phyloP scores from a whole-genome alignment of 208 protist genomes.

The Leishmania amazonensis region DNA sequence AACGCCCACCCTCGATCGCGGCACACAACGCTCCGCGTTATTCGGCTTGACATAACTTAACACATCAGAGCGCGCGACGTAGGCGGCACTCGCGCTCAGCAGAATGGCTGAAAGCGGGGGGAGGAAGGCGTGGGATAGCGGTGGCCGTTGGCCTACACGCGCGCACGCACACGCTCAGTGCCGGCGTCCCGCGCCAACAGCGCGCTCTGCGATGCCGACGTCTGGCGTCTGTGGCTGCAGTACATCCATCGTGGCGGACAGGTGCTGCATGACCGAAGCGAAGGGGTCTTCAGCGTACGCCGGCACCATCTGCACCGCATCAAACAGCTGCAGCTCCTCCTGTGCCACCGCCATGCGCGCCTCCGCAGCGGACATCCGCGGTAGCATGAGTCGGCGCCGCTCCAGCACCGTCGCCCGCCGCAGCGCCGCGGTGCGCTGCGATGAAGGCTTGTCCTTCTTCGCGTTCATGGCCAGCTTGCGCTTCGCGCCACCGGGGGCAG shows the following conservation, averaged over 20 bases:
- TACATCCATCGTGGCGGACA: conserved; percentile 58
- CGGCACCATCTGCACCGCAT: conserved; percentile 48
- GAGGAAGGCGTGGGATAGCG: background rate
- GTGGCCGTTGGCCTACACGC: background rate
- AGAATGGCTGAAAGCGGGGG: background rate
- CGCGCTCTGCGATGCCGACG: conserved; percentile 38
- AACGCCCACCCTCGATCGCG: background rate
- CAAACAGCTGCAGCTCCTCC: conserved; percentile 61
- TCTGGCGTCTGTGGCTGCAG: conserved; percentile 79
- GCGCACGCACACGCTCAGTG: conserved; percentile 3
- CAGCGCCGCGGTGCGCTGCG: conserved; percentile 16
- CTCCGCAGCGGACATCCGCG: conserved; percentile 35
- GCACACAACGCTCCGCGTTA: background rate
- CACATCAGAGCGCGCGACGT: background rate
- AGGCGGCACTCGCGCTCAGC: background rate
- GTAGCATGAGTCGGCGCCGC: conserved; percentile 14
- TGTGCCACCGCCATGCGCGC: conserved; percentile 50
- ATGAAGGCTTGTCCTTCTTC: conserved; percentile 10
- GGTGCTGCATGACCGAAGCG: conserved; percentile 56
- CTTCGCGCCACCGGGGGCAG: background rate
- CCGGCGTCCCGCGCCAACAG: background rate
- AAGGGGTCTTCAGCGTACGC: conserved; percentile 67
- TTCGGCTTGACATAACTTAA: background rate
- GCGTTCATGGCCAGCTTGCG: conserved; percentile 17
- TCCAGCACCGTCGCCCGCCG: conserved; percentile 23